Evolutionary conservation across 2,329 filamentous ascomycete species (phyloP).

Genomic region (Nemania sp.): DNA sequence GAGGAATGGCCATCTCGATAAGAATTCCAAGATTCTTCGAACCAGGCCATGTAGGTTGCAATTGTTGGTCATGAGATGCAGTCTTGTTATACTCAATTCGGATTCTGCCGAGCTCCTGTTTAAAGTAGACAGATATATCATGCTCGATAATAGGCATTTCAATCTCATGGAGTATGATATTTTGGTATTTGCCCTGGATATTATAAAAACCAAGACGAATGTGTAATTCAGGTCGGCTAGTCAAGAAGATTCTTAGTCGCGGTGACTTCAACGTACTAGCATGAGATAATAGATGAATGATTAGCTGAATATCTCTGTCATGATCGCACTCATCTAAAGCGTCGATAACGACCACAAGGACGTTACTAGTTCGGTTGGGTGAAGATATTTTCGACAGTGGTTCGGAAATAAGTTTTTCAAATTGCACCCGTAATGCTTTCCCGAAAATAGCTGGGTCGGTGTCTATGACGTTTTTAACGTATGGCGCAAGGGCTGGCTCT

Average conservation of each 20-base stretch:
- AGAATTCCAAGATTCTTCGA: constrained; percentile 29
- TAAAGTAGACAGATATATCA: constrained; percentile 55
- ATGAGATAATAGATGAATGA: constrained; percentile 10
- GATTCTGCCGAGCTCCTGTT: constrained; percentile 49
- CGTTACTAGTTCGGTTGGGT: accelerated
- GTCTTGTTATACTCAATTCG: constrained; percentile 41
- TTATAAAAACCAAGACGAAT: constrained; percentile 54
- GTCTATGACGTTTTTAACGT: not conserved
- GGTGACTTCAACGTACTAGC: not conserved
- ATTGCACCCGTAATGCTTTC: constrained; percentile 7
- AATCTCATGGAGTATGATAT: constrained; percentile 55
- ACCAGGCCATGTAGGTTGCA: constrained; percentile 45
- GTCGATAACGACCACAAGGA: constrained; percentile 21
- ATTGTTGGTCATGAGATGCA: not conserved
- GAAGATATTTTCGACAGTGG: not conserved
- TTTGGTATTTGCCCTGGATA: constrained; percentile 47
- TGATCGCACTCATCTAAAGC: constrained; percentile 19
- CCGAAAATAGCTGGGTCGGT: not conserved
- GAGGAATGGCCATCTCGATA: constrained; percentile 42
- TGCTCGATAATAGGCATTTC: constrained; percentile 46
- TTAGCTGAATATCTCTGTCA: not conserved
- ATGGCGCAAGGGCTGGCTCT: not conserved
- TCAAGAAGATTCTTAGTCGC: constrained; percentile 51
- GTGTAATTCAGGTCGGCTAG: constrained; percentile 57
- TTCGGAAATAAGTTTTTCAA: constrained; percentile 14